These are phyloP conservation scores for Trichoderma reesei DNA, from an alignment of 495 filamentous ascomycete species.

Conservation along the genomic window DNA sequence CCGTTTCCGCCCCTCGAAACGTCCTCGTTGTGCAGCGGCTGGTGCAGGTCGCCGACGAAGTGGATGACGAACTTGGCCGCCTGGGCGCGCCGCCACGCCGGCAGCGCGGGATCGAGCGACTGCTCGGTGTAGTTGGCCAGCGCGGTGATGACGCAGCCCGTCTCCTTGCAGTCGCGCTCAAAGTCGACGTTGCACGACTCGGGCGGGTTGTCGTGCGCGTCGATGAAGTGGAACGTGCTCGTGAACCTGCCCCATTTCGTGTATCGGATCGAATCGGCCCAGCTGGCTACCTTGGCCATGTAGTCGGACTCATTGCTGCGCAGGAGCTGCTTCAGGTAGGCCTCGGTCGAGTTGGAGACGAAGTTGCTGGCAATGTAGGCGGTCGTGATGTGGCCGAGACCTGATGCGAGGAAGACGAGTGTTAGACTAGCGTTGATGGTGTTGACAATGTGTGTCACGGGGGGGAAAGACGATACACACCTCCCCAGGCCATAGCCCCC, in stretches of 20 bases:
- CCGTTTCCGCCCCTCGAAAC: constrained; percentile 51
- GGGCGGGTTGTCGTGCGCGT: constrained; percentile 57
- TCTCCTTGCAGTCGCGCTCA: constrained; percentile 48
- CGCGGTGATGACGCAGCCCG: constrained; percentile 54
- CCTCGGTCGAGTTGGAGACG: constrained; percentile 28
- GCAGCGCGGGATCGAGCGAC: constrained; percentile 32
- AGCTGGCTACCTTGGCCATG: constrained; percentile 51
- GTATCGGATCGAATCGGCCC: constrained; percentile 55
- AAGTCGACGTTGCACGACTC: constrained; percentile 48
- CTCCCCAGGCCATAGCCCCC: constrained; percentile 28
- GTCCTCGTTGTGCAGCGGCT: constrained; percentile 55
- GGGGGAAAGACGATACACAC: constrained; percentile 18
- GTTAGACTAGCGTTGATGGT: constrained; percentile 11
- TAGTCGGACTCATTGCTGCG: constrained; percentile 40
- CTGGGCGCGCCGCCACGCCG: constrained; percentile 29
- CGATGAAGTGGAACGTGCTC: constrained; percentile 60
- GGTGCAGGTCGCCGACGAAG: constrained; percentile 57
- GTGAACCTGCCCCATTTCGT: constrained; percentile 47
- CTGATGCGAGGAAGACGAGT: constrained; percentile 15
- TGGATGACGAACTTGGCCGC: constrained; percentile 56
- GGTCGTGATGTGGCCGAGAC: constrained; percentile 52
- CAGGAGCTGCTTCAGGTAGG: constrained; percentile 34
- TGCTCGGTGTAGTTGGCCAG: constrained; percentile 50
- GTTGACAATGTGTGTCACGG: neutral
- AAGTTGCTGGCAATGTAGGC: constrained; percentile 43